A percentile compares a stretch with the other conserved stretches of the same genome.
These are phyloP conservation scores for Lactifluus hygrophoroides DNA, from an alignment of 768 basidiomycete species.

Conservation along the genomic window DNA sequence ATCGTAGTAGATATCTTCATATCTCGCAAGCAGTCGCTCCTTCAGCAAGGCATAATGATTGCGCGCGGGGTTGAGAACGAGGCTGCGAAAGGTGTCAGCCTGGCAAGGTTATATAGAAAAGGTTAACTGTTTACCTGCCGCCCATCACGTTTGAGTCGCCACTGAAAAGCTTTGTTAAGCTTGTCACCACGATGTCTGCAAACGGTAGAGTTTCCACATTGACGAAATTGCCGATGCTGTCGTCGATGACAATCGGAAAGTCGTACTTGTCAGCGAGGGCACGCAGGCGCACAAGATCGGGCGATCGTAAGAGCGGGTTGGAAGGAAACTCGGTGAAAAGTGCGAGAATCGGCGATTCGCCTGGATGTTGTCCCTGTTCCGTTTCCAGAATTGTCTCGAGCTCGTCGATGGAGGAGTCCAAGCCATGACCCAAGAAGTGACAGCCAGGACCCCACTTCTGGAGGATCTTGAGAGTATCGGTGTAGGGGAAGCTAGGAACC, in stretches of 20 bases:
- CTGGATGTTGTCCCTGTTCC: constrained; percentile 33
- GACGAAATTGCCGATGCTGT: constrained; percentile 89
- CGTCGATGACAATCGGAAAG: constrained; percentile 86
- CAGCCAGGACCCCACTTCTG: constrained; percentile 96
- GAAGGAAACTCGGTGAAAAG: constrained; percentile 94
- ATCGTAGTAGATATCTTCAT: constrained; percentile 83
- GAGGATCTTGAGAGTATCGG: constrained; percentile 87
- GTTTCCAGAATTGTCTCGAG: constrained; percentile 55
- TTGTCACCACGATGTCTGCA: constrained; percentile 86
- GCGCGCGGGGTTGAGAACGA: constrained; percentile 78
- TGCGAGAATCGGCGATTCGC: constrained; percentile 57
- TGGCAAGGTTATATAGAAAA: not conserved
- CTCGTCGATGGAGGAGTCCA: constrained; percentile 64
- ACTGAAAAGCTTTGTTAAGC: constrained; percentile 90
- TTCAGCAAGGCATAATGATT: constrained; percentile 64
- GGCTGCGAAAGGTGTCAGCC: constrained; percentile 34
- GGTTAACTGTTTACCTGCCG: constrained; percentile 60
- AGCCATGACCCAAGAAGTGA: constrained; percentile 77
- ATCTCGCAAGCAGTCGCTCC: constrained; percentile 43
- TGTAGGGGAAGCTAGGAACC: constrained; percentile 75
- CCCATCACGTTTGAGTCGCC: constrained; percentile 97
- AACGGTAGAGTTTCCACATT: constrained; percentile 86
- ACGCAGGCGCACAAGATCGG: constrained; percentile 67
- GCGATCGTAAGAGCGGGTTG: constrained; percentile 85
- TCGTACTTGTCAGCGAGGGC: constrained; percentile 78